Evolutionary conservation across 441 rosid species (phyloP).

Genomic region (Brassica balearica): DNA sequence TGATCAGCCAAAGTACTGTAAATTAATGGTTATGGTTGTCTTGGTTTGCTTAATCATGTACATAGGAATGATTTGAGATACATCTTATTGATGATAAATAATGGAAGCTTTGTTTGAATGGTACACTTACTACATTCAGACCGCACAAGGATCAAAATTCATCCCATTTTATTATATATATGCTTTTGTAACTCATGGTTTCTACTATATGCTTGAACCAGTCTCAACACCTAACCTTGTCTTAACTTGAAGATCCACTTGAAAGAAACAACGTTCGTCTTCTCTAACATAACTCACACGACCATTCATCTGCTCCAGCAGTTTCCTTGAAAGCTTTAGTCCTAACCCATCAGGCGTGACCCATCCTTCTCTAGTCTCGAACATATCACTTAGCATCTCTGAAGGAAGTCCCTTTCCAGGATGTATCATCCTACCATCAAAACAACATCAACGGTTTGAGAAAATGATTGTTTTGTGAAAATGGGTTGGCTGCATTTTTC

Average conservation of each 20-base stretch:
- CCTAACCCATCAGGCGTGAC: slow-evolving; percentile 69
- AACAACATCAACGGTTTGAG: neutral
- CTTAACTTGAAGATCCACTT: slow-evolving; percentile 60
- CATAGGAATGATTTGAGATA: neutral
- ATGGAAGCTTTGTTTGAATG: slow-evolving; percentile 3
- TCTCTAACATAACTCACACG: slow-evolving; percentile 66
- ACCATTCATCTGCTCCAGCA: slow-evolving; percentile 72
- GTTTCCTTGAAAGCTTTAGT: slow-evolving; percentile 67
- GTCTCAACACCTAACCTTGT: slow-evolving; percentile 38
- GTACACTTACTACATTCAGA: neutral
- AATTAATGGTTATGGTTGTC: slow-evolving; percentile 9
- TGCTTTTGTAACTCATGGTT: slow-evolving; percentile 15
- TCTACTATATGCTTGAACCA: slow-evolving; percentile 40
- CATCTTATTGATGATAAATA: slow-evolving; percentile 25
- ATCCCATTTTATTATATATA: slow-evolving; percentile 7
- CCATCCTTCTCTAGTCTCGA: slow-evolving; percentile 54
- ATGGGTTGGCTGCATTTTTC: neutral
- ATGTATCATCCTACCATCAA: slow-evolving; percentile 64
- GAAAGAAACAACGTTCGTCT: slow-evolving; percentile 62
- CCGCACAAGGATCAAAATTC: slow-evolving; percentile 2
- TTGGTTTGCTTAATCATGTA: slow-evolving; percentile 13
- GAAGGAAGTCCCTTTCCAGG: slow-evolving; percentile 77
- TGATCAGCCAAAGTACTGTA: neutral
- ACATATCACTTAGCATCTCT: slow-evolving; percentile 66
- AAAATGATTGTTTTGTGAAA: neutral